Evolutionary conservation across 345 rosid species (phyloP).

Genomic region (Mangifera indica): DNA sequence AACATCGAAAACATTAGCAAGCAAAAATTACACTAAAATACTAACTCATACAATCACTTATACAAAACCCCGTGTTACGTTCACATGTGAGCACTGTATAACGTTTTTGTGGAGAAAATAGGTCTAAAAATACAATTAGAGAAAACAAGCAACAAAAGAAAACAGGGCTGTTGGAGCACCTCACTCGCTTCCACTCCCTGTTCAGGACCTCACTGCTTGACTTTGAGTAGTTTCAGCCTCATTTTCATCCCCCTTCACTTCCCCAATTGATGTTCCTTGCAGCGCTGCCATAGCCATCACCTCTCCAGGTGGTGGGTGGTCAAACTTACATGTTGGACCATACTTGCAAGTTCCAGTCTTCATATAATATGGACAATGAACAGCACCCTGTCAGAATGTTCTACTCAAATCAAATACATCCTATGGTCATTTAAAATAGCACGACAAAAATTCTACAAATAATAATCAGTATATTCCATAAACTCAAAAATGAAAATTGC

Average conservation of each 20-base stretch:
- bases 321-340: conserved; percentile 81
- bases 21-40: neutral
- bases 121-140: neutral
- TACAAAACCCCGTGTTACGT: neutral
- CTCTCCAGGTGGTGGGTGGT: conserved; percentile 97
- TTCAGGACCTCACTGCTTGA: neutral
- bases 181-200: neutral
- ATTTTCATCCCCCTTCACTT: too few relatives aligned
- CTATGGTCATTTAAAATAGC: neutral
- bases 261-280: too few relatives aligned
- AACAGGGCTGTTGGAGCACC: neutral
- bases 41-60: neutral
- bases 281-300: conserved; percentile 51
- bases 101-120: neutral
- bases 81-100: neutral
- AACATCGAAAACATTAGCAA: neutral
- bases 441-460: neutral
- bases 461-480: neutral
- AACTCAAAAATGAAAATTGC: neutral
- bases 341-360: conserved; percentile 89
- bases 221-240: neutral
- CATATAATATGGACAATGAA: conserved; percentile 89
- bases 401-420: conserved; percentile 3
- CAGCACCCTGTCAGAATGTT: conserved; percentile 53
- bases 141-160: neutral